These are phyloP conservation scores for Athelia sp. DNA, from an alignment of 1,284 basidiomycete species.

Conservation along the genomic window DNA sequence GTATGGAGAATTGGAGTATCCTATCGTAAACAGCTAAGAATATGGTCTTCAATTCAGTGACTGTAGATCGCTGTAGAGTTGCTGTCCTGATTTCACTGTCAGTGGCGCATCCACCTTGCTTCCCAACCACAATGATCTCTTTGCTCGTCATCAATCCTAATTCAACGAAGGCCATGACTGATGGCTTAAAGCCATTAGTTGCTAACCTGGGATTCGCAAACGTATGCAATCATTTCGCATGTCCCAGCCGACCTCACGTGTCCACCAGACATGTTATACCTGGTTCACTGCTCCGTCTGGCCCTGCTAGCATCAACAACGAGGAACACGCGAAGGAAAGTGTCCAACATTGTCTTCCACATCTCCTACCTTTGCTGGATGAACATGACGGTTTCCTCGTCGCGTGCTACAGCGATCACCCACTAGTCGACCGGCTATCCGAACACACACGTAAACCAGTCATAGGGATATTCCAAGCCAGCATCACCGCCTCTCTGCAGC, in stretches of 20 bases:
- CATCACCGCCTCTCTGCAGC: conserved; percentile 17
- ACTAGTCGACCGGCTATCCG: conserved; percentile 34
- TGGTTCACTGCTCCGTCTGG: conserved; percentile 34
- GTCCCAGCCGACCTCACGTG: conserved; percentile 13
- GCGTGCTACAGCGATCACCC: conserved; percentile 49
- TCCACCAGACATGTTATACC: conserved; percentile 1
- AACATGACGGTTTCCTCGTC: conserved; percentile 35
- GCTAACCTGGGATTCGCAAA: conserved; percentile 13
- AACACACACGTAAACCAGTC: conserved; percentile 27
- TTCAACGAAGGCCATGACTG: conserved; percentile 37
- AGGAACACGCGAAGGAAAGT: conserved; percentile 30
- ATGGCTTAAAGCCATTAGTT: conserved; percentile 32
- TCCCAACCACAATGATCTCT: not conserved
- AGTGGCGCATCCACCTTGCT: not conserved
- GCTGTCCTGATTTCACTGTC: too few relatives aligned
- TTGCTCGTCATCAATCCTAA: conserved; percentile 49
- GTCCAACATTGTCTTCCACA: conserved; percentile 28
- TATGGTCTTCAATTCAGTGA: too few relatives aligned
- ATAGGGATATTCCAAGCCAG: conserved; percentile 46
- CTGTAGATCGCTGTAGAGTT: too few relatives aligned
- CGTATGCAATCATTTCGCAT: conserved; percentile 14
- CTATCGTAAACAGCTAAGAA: too few relatives aligned
- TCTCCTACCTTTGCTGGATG: conserved; percentile 14
- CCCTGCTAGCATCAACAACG: conserved; percentile 36
- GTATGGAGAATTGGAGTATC: too few relatives aligned